These are phyloP conservation scores for Stephanodiscus triporus DNA, from an alignment of 108 stramenopile species.

Conservation along the genomic window DNA sequence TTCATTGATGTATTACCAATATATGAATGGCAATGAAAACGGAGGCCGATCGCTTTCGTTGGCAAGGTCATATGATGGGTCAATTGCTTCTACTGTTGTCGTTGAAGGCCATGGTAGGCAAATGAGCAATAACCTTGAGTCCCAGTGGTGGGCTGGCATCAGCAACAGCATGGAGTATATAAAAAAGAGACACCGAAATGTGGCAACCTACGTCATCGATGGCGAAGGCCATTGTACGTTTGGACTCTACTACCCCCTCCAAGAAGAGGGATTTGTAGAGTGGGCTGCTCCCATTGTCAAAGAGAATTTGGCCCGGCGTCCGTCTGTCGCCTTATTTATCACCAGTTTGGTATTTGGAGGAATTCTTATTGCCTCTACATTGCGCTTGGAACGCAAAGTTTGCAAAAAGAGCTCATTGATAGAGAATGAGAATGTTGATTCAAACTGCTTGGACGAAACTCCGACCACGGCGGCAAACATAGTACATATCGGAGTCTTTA, in stretches of 20 bases:
- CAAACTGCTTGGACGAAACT: slow-evolving; percentile 12
- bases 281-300: slow-evolving; percentile 48
- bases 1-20: slow-evolving; percentile 53
- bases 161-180: slow-evolving; percentile 33
- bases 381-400: neutral
- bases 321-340: slow-evolving; percentile 32
- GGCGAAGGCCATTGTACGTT: slow-evolving; percentile 60
- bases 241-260: slow-evolving; percentile 59
- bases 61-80: neutral
- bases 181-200: slow-evolving; percentile 50
- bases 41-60: slow-evolving; percentile 16
- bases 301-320: slow-evolving; percentile 25
- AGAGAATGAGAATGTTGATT: neutral
- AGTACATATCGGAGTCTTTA: neutral
- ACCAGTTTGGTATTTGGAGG: slow-evolving; percentile 26
- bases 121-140: slow-evolving; percentile 18
- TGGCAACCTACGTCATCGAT: slow-evolving; percentile 48
- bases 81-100: neutral
- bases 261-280: slow-evolving; percentile 43
- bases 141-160: slow-evolving; percentile 49
- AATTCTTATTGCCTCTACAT: neutral
- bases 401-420: neutral
- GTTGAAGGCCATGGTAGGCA: slow-evolving; percentile 15
- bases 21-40: slow-evolving; percentile 47
- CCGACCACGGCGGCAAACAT: neutral